These are phyloP conservation scores for Malus domestica DNA, from an alignment of 306 rosid genomes.

Conservation along the genomic window ASM211411v1 NC_041799.1:40893001-40893500, in stretches of 20 bases:
- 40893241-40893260: conserved; percentile 69
- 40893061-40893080: conserved; percentile 82
- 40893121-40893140: conserved; percentile 76
- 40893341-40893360: conserved; percentile 50
- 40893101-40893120: conserved; percentile 61
- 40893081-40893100: conserved; percentile 82
- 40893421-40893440: conserved; percentile 34
- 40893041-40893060: conserved; percentile 91
- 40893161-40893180: conserved; percentile 7
- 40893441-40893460: conserved; percentile 43
- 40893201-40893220: neutral
- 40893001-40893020: neutral
- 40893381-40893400: conserved; percentile 43
- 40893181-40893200: neutral
- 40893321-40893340: conserved; percentile 69
- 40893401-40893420: conserved; percentile 41
- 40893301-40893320: conserved; percentile 82
- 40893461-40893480: conserved; percentile 49
- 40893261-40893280: conserved; percentile 53
- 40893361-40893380: conserved; percentile 44
- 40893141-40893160: conserved; percentile 29
- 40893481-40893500: conserved; percentile 51
- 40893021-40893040: conserved; percentile 13
- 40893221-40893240: conserved; percentile 13
- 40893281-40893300: conserved; percentile 84